Evolutionary conservation across 139 green algal genomes (phyloP), one percentile per base, ranked within the genome.

Genomic region (Closterium sp.): DNA sequence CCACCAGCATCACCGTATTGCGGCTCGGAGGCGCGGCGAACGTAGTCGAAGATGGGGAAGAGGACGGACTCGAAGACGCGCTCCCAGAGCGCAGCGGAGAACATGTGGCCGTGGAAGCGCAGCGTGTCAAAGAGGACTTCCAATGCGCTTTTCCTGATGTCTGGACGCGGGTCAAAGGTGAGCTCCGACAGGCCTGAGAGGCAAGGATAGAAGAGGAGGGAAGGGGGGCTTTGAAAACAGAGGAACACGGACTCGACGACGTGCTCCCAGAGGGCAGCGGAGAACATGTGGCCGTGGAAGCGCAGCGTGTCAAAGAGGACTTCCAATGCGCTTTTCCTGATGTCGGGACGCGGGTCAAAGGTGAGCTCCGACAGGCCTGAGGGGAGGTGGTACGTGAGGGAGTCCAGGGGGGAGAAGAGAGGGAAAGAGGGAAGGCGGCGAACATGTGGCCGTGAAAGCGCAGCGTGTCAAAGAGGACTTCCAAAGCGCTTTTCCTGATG

Each of bases 11-110:
- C 38, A 3, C 55, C 55, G 12, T 76, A 19, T 19, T 89, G 88
- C 8, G 90, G 90, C 33, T 93, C 90, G 84, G 64, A 84, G 34
- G 97, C 96, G 90, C 91, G 86, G 16, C 97, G 95, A 31, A 99
- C 98, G 91, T 98, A 96, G 96, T 99, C 98, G 90, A 99, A 99
- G 90, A 99, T 98, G 83, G 98, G 98, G 88, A 99, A 97, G 87
- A 99, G 95, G 92, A 99, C 97, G 32, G 93, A 96, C 87, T 98
- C 97, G 94, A 98, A 99, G 35, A 99, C 96, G 91, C 98, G 95
- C 85, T 95, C 93, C 98, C 98, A 99, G 92, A 99, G 98, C 19
- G 95, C 94, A 55, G 95, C 90, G 0, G 97, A 96, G 95, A 99
- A 99, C 36, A 96, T 95, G 69, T 94, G 94, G n/a, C 98, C 98